Conservation (phyloP, 257 asterid species). For the Coffea canephora region DNA sequence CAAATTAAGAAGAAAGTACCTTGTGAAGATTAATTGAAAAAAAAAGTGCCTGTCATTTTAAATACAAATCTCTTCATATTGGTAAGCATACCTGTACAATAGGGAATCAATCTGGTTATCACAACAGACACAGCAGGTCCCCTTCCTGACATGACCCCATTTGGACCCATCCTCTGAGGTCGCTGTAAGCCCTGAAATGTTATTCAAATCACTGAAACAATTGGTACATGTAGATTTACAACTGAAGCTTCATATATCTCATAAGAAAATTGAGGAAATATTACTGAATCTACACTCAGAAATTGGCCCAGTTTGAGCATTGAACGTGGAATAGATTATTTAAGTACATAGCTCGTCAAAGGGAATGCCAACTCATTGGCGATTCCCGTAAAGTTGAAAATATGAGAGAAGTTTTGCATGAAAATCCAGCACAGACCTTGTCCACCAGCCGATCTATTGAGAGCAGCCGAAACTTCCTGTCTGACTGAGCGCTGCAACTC, state of each 20-base stretch:
- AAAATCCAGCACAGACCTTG: conserved; percentile 52
- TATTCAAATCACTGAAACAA: conserved; percentile 3
- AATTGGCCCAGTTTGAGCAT: background rate
- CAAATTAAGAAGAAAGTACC: background rate
- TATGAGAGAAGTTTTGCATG: background rate
- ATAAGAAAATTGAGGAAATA: background rate
- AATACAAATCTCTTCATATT: background rate
- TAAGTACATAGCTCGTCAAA: background rate
- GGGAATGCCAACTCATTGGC: conserved; percentile 1
- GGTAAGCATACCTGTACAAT: conserved; percentile 71
- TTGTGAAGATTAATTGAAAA: too few relatives aligned
- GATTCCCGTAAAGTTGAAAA: background rate
- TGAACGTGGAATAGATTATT: background rate
- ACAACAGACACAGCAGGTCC: conserved; percentile 94
- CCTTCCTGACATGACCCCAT: conserved; percentile 84
- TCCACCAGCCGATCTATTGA: conserved; percentile 68
- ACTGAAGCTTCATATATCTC: background rate
- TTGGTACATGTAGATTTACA: background rate
- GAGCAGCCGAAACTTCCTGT: conserved; percentile 97
- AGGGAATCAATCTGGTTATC: conserved; percentile 89
- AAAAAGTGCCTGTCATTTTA: background rate
- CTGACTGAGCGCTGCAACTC: conserved; percentile 95
- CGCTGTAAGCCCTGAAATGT: conserved; percentile 54
- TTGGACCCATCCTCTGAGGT: conserved; percentile 76
- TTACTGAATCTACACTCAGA: background rate